Evolutionary conservation across 257 asterid genomes (phyloP), one percentile per base, ranked within the genome.

Genomic region (Solanum paucissectum): DNA sequence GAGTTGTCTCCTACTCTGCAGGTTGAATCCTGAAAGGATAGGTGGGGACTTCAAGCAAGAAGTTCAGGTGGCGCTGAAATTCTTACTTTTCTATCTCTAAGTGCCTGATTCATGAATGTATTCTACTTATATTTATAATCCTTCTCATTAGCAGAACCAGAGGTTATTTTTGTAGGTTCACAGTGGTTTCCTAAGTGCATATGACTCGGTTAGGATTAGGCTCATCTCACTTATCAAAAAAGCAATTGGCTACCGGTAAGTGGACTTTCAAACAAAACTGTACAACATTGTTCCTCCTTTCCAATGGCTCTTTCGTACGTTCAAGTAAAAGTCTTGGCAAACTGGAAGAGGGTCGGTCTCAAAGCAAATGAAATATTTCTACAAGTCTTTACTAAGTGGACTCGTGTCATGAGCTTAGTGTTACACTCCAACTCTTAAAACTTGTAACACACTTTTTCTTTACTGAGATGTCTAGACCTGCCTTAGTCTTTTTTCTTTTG

Each of bases 1-100:
- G 90, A 91, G 85, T 82, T 88, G 49, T 90, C 34, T 87, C 88
- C 84, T 87, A 87, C 87, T 85, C 27, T 91, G 60, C 95, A 97
- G 99, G 91, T 90, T 96, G 86, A 97, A 97, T 89, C 99, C 99
- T 62, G 99, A 97, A 90, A 96, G 99, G 88, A 93, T 96, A 77
- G 99, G 98, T 23, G 99, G 99, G 90, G 99, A 96, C 89, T 95
- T 90, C 94, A 95, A 94, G 94, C 90, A 94, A 89, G 99, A 97
- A 92, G 91, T 95, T 91, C 99, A 97, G 94, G 99, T 95, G 91
- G 42, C 69, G 3, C 42, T 16, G 20, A 46, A 46, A 18, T 81
- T 46, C 42, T 46, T 81, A 46, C 68, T 83, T 69, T 27, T 83
- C 76, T 75, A 52, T 46, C 72, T 84, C 86, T 66, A 84, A 72